Evolutionary conservation across 1,139 yeast species (phyloP).

Genomic region (Blastobotrys apis): DNA sequence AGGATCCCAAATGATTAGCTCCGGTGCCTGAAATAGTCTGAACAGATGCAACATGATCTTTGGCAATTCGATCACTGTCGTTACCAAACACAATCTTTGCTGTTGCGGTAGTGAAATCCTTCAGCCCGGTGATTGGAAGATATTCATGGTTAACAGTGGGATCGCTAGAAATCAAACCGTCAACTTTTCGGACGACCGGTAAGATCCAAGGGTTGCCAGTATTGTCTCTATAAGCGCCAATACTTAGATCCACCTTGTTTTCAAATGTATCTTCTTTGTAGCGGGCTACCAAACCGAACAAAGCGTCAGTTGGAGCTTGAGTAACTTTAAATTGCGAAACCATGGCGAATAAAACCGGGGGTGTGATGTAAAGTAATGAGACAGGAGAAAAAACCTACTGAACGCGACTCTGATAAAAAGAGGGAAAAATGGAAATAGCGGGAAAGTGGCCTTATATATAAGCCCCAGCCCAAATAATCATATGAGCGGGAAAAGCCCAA

Average conservation of each 20-base stretch:
- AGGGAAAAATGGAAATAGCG: background rate
- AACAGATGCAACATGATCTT: slow-evolving; percentile 52
- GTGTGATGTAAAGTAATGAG: too few relatives aligned
- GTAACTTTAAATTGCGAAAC: slow-evolving; percentile 4
- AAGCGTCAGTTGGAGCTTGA: slow-evolving; percentile 38
- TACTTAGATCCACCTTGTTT: slow-evolving; percentile 76
- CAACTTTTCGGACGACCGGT: slow-evolving; percentile 72
- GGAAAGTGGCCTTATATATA: slow-evolving; percentile 6
- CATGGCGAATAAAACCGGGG: too few relatives aligned
- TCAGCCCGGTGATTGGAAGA: slow-evolving; percentile 74
- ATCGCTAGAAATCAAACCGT: slow-evolving; percentile 48
- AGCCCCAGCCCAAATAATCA: too few relatives aligned
- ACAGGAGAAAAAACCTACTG: too few relatives aligned
- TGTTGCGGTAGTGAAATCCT: slow-evolving; percentile 64
- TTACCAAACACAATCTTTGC: slow-evolving; percentile 77
- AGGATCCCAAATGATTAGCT: slow-evolving; percentile 84
- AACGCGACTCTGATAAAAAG: too few relatives aligned
- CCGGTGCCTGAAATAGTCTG: slow-evolving; percentile 96
- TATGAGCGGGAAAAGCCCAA: too few relatives aligned
- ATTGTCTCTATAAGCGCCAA: slow-evolving; percentile 89
- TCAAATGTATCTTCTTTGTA: slow-evolving; percentile 50
- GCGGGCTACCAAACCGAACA: slow-evolving; percentile 76
- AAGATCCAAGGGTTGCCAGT: slow-evolving; percentile 83
- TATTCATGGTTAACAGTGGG: slow-evolving; percentile 86
- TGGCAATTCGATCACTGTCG: slow-evolving; percentile 50